Evolutionary conservation across 495 filamentous ascomycete genomes (phyloP), one percentile per base, ranked within the genome.

Genomic region (Penicillium steckii): DNA sequence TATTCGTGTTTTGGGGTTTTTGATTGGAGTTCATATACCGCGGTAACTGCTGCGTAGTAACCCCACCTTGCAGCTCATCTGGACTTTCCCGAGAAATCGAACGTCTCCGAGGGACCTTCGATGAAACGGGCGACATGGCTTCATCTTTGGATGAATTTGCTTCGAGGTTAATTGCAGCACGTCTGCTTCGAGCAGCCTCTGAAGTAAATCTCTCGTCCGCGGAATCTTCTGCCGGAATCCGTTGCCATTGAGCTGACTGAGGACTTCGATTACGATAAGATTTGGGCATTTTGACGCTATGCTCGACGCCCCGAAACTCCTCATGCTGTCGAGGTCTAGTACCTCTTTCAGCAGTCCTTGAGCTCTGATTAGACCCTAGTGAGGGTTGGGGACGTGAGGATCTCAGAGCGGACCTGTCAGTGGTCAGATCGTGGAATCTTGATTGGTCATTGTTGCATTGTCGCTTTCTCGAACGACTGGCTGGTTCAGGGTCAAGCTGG

Each of bases 31-130:
- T 17, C 7, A 64, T 43, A 21, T 38, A 26, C 17, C 41, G 59
- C 1, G 60, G 65, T n/a, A 57, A 22, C 32, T 60, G 60, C 5
- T 46, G 40, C 40, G 70, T 68, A 0, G 70, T 73, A 32, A 61
- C 66, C 9, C 62, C 73, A 4, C 67, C 70, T 41, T 78, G 75
- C 1, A 79, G 50, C 48, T 75, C 75, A 61, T 79, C 76, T 2
- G 71, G 58, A 43, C 75, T 78, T 30, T 75, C 71, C 15, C 65
- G 65, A 8, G 51, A 35, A 19, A 62, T 15, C 8, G 33, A 56
- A 4, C 46, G 58, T 15, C 18, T 23, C 13, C 15, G 42, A 26
- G 38, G 38, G 15, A 40, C 9, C 4, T 40, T 40, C 37, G 2
- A 24, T 3, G n/a, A n/a, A n/a, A n/a, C n/a, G n/a, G 8, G 10